Base-by-base conservation (phyloP, 2,329 filamentous ascomycete species). In the Colletotrichum sp. region DNA sequence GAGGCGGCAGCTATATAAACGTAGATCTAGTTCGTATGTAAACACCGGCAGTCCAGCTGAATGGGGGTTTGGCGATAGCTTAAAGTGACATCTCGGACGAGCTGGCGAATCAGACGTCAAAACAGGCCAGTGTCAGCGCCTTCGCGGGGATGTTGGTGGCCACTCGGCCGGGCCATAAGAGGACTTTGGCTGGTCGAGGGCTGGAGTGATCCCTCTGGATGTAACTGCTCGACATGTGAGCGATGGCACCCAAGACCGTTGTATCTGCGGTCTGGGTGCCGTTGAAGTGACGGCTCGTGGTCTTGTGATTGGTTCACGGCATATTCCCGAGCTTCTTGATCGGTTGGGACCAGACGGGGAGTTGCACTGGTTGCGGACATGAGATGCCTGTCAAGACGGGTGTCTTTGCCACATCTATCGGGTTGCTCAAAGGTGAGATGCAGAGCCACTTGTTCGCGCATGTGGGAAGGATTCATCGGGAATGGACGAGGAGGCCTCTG, bases 161-260 rank as follows among this genome's bases (percentile, higher is more conserved):
- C 39, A 34, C 48, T 44, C 44, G 57, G 32, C 27, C 25, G 39
- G 19, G 39, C 19, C 22, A 16, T 68, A 39, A 63, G 39, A 27
- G 6, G n/a, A n/a, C 4, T 13, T 16, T 39, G 57, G 27, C 44
- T 48, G 55, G 32, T 30, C 64, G 13, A 15, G 70, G 68, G 63
- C 57, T 44, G 57, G 52, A 52, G 44, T 55, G 59, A 19, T 57
- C 48, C 44, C n/a, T 73, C 27, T 52, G 55, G 36, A 60, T 75
- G 70, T 48, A 36, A 65, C 44, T 30, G 57, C 67, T 44, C 65
- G 39, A 68, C 73, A 74, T 65, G 64, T 75, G 73, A 64, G 70
- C 73, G 64, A 74, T 75, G 73, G 22, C 28, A 65, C 32, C 64
- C 70, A 75, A 69, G 73, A 75, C 55, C 55, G 55, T 30, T 19